Base-by-base conservation (phyloP, 257 asterid species). In the Osmanthus fragrans region DNA sequence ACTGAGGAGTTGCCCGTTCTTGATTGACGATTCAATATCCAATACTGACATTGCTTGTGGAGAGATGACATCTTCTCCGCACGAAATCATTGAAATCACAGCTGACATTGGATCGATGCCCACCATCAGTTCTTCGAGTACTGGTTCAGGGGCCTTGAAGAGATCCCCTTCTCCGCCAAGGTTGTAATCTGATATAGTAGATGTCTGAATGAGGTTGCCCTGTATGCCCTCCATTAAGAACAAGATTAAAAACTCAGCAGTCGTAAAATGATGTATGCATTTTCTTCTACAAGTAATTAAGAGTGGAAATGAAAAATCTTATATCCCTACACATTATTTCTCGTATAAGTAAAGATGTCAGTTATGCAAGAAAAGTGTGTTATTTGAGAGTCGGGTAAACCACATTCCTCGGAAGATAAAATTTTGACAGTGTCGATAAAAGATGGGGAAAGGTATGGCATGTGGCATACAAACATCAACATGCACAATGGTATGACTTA, bases 101-200 rank as follows among this genome's bases (percentile, higher is more conserved):
- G 83, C 85, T 29, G 82, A 54, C 86, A 82, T 78, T 68, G 91
- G 88, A 84, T 88, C 88, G 64, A 85, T 76, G 84, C 84, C 79
- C 73, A 84, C 58, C 58, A 79, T n/a, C 29, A 88, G 81, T 67
- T 80, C 88, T 80, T 80, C 89, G 71, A 88, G 79, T 65, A 88
- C 83, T 19, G 89, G 84, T 49, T 81, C 88, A 15, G 91, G 88
- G 71, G 89, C 91, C 70, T 84, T 85, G 72, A 88, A 88, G 72
- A 88, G 91, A 81, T 88, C 91, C 19, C 88, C 89, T 74, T 82
- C 91, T 72, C 72, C 87, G 40, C 89, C 89, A 36, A 85, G 87
- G 80, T 85, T 85, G 75, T 85, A 88, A 15, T 88, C 91, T 15
- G 88, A 75, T 72, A 88, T 72, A 18, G 77, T 56, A 30, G 87